Base-by-base conservation (phyloP, 2,329 filamentous ascomycete species). In the Fusarium sp. region DNA sequence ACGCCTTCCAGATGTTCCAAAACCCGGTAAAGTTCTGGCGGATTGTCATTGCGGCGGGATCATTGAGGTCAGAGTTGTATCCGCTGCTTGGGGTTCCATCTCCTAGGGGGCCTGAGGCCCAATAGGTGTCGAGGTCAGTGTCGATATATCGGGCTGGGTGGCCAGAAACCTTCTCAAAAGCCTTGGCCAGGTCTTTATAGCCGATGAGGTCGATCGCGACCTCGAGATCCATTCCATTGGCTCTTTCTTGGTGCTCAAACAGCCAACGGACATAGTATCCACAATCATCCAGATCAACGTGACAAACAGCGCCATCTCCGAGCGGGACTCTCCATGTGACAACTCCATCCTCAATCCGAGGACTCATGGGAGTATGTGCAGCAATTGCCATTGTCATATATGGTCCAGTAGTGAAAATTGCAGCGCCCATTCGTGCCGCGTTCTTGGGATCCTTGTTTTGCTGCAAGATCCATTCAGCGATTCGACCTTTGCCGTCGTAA, bases 401-500 rank as follows among this genome's bases (percentile, higher is more conserved):
- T 0, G 71, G 72, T 0, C 72, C 72, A 1, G 71, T 72, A 0
- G 72, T 72, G 6, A 74, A 74, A 0, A 74, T 31, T 0, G 72
- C 54, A 6, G 39, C 54, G 0, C 68, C 64, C 72, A 74, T 74
- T 13, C 57, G 39, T 27, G 22, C 33, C 43, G 24, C 48, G 2
- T 20, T 31, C 4, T 45, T 16, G 3, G 37, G 18, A 0, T 9
- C 16, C 14, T 61, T 31, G 5, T 27, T 67, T 75, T 87, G 85
- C 22, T 78, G 76, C 8, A 86, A 73, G n/a, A 87, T 82, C 83
- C 83, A 86, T 67, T 86, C 82, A 1, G 80, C 84, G 8, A 87
- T 73, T 13, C 86, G 77, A 3, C 86, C 86, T 74, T 87, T 86
- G 5, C 80, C 82, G 68, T 86, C 86, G 57, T 87, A 88, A 77